A percentile compares a stretch with the other conserved stretches of the same genome.
Evolutionary conservation across 1,139 yeast species (phyloP).

Genomic region (Yamadazyma dushanensis): DNA sequence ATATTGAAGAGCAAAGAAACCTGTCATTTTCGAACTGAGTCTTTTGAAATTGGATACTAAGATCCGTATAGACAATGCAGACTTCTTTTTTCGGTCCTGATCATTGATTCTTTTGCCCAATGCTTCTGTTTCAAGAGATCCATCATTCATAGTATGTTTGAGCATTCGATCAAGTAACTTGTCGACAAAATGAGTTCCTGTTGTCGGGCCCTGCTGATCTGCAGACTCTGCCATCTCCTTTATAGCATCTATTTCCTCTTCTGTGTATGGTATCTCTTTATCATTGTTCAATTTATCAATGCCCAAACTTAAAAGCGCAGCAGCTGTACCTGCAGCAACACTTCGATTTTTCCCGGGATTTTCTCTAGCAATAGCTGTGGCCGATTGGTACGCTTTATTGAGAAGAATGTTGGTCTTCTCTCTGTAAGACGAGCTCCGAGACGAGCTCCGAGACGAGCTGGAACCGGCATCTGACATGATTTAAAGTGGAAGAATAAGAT

Average conservation of each 20-base stretch:
- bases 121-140: slow-evolving; percentile 44
- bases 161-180: slow-evolving; percentile 54
- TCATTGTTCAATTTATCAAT: slow-evolving; percentile 33
- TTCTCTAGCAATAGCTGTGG: slow-evolving; percentile 27
- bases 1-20: slow-evolving; percentile 55
- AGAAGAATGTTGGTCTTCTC: slow-evolving; percentile 12
- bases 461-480: slow-evolving; percentile 1
- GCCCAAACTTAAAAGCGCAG: slow-evolving; percentile 56
- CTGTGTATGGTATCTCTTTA: slow-evolving; percentile 10
- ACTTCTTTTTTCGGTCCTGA: slow-evolving; percentile 43
- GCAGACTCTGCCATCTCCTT: slow-evolving; percentile 18
- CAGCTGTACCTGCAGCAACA: slow-evolving; percentile 58
- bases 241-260: slow-evolving; percentile 17
- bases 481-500: not conserved
- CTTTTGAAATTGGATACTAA: slow-evolving; percentile 52
- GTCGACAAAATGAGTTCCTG: slow-evolving; percentile 52
- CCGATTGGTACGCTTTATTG: slow-evolving; percentile 15
- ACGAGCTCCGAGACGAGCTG: not conserved
- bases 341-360: slow-evolving; percentile 43
- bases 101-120: slow-evolving; percentile 46
- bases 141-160: slow-evolving; percentile 25
- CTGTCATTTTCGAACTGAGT: slow-evolving; percentile 53
- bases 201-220: slow-evolving; percentile 6
- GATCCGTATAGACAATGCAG: slow-evolving; percentile 50
- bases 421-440: slow-evolving; percentile 5